Evolutionary conservation across 2,329 filamentous ascomycete genomes (phyloP).

Genomic region (Bipolaris zeicola): DNA sequence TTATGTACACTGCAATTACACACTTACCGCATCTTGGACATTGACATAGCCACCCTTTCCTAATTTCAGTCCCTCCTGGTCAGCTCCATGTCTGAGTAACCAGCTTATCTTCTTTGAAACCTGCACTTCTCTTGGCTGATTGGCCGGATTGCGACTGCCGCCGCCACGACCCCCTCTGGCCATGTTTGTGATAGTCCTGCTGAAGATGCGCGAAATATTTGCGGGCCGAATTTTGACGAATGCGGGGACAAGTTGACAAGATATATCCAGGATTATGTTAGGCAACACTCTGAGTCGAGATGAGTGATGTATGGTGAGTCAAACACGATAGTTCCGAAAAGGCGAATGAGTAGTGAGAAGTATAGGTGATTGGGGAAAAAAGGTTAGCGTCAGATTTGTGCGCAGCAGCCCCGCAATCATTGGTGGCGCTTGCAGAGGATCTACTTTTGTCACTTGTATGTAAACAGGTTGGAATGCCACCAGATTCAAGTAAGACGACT

Average conservation of each 20-base stretch:
- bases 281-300: not conserved
- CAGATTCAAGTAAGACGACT: too few relatives aligned
- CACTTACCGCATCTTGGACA: slow-evolving; percentile 62
- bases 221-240: not conserved
- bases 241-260: not conserved
- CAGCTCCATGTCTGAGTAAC: slow-evolving; percentile 66
- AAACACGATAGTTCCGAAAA: not conserved
- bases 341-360: slow-evolving; percentile 4
- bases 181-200: slow-evolving; percentile 23
- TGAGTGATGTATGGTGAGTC: slow-evolving; percentile 17
- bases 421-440: not conserved
- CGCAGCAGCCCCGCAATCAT: slow-evolving; percentile 5
- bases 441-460: not conserved
- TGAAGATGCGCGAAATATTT: slow-evolving; percentile 30
- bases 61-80: slow-evolving; percentile 64
- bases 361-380: slow-evolving; percentile 8
- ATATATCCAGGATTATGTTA: not conserved
- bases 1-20: not conserved
- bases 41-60: slow-evolving; percentile 65
- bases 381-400: slow-evolving; percentile 9
- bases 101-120: slow-evolving; percentile 59
- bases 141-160: slow-evolving; percentile 45
- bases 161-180: slow-evolving; percentile 41
- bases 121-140: slow-evolving; percentile 50
- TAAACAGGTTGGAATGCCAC: too few relatives aligned